Base-by-base conservation (phyloP, 1,284 basidiomycete genomes). In the Xanthoconium separans region DNA sequence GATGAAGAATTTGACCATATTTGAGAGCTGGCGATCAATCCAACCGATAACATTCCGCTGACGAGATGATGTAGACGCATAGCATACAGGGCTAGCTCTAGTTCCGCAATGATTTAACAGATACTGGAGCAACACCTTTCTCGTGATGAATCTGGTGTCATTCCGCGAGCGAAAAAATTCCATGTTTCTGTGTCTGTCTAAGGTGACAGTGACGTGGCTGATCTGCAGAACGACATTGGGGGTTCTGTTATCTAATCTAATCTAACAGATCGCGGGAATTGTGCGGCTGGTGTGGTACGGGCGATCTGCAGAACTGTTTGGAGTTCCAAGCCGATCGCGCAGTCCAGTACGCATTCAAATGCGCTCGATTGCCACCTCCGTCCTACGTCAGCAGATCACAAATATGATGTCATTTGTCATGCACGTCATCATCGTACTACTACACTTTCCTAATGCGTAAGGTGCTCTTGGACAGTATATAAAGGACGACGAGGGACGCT, bases 391-490 rank as follows among this genome's bases (percentile, higher is more conserved):
- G 53, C 31, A 36, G 11, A 52, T 46, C 43, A 39, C 16, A 16
- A 10, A 8, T n/a, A 68, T 68, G 70, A 68, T 70, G 65, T 71
- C 66, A 68, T 66, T 36, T 31, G 22, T 12, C 39, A 20, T 22
- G 27, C 18, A 65, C 57, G 56, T 64, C 65, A 64, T 69, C 53
- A 55, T 53, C 39, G n/a, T 55, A 61, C 49, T 12, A 57, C 44
- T 54, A 51, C 65, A 57, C 47, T 60, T 71, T 22, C 66, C 70
- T 69, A 69, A 71, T 69, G 44, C 47, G 70, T 69, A 55, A 40
- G 42, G 46, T 15, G 33, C 39, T 50, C 56, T 50, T 45, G 51
- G 47, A 37, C 46, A 0, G 54, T 68, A 68, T 72, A 69, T 65
- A 65, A 71, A 62, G 56, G 50, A 40, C 5, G 50, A 20, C 15